These are phyloP conservation scores for Cladorrhinum sp. DNA, from an alignment of 2,329 filamentous ascomycete species.

Conservation along the genomic window DNA sequence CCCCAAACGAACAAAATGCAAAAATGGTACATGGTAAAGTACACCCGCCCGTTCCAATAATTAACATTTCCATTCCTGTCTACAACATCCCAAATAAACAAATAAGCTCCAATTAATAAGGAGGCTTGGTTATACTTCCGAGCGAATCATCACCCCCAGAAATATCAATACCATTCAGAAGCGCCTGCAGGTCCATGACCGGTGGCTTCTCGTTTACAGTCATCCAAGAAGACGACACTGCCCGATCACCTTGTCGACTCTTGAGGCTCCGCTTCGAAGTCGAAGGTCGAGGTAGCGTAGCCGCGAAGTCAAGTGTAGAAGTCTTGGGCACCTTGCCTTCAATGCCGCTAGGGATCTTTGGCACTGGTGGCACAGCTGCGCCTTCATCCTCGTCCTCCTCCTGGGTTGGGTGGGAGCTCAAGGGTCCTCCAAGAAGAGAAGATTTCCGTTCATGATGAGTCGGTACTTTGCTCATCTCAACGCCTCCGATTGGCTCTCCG, in stretches of 20 bases:
- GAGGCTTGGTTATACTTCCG: conserved; percentile 47
- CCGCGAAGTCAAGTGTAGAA: conserved; percentile 12
- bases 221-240: conserved; percentile 34
- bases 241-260: conserved; percentile 42
- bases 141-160: conserved; percentile 44
- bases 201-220: conserved; percentile 33
- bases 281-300: conserved; percentile 21
- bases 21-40: background rate
- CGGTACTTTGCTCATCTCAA: conserved; percentile 5
- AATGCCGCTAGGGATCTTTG: conserved; percentile 45
- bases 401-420: conserved; percentile 43
- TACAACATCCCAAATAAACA: background rate
- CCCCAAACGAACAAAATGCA: background rate
- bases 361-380: conserved; percentile 53
- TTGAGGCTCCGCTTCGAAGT: conserved; percentile 37
- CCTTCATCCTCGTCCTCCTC: conserved; percentile 33
- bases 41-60: background rate
- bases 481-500: conserved; percentile 13
- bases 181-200: conserved; percentile 46
- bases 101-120: conserved; percentile 39
- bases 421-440: conserved; percentile 34
- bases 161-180: conserved; percentile 51
- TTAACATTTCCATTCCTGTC: background rate
- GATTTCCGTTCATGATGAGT: conserved; percentile 33
- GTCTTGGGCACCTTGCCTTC: conserved; percentile 21